Conservation (phyloP, 129 eudicot species). For the Chrysanthemum seticuspe region DNA sequence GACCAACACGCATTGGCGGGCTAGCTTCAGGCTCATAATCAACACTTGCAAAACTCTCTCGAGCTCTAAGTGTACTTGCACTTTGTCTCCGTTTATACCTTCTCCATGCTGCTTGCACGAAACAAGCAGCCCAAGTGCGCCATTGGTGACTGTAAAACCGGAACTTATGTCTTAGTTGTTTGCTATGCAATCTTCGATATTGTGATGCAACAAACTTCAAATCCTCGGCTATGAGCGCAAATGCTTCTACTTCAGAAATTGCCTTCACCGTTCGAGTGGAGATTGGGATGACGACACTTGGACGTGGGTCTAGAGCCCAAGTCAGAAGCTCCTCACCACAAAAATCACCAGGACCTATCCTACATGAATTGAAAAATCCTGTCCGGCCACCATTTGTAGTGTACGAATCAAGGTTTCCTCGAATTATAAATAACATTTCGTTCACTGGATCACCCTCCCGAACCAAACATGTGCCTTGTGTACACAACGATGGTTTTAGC, state of each 20-base stretch:
- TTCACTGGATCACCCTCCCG: slow-evolving; percentile 96
- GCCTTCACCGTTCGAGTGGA: slow-evolving; percentile 92
- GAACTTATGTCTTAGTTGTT: slow-evolving; percentile 78
- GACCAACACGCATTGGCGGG: slow-evolving; percentile 11
- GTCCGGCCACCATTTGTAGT: slow-evolving; percentile 95
- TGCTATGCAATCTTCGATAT: slow-evolving; percentile 74
- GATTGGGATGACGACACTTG: slow-evolving; percentile 68
- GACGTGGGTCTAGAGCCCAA: slow-evolving; percentile 92
- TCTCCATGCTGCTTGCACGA: slow-evolving; percentile 85
- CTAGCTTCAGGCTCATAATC: slow-evolving; percentile 25
- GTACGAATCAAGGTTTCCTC: slow-evolving; percentile 88
- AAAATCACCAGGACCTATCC: slow-evolving; percentile 87
- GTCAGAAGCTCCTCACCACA: slow-evolving; percentile 94
- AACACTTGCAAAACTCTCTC: slow-evolving; percentile 39
- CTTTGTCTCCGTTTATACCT: slow-evolving; percentile 56
- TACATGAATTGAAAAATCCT: slow-evolving; percentile 86
- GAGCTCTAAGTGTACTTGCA: slow-evolving; percentile 45
- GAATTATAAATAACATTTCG: slow-evolving; percentile 84
- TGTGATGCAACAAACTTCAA: slow-evolving; percentile 84
- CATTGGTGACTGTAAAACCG: slow-evolving; percentile 91
- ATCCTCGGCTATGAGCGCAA: slow-evolving; percentile 82
- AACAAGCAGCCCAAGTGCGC: slow-evolving; percentile 95
- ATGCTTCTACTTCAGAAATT: slow-evolving; percentile 84
- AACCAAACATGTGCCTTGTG: slow-evolving; percentile 73
- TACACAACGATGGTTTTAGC: slow-evolving; percentile 79